A percentile compares a stretch with the other conserved stretches of the same genome.
Evolutionary conservation across 1,139 yeast species (phyloP).

Genomic region (Geotrichum fermentans): DNA sequence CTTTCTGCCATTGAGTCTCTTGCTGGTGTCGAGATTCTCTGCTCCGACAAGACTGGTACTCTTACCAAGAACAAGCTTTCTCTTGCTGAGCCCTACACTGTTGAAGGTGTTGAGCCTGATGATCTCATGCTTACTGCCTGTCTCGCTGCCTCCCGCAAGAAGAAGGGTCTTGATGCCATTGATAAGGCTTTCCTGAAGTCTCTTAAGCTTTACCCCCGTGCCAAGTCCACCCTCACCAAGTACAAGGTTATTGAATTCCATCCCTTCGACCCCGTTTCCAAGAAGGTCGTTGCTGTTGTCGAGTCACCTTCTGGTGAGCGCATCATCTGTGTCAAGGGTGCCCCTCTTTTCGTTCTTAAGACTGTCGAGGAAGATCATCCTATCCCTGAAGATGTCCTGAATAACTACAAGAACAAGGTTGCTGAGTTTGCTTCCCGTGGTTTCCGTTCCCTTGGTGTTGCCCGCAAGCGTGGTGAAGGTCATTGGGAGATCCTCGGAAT

Average conservation of each 20-base stretch:
- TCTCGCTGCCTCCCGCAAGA: conserved; percentile 97
- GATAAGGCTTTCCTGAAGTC: conserved; percentile 84
- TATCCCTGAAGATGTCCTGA: conserved; percentile 57
- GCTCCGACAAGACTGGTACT: conserved; percentile 99
- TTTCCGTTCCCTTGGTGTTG: conserved; percentile 70
- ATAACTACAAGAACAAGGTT: conserved; percentile 63
- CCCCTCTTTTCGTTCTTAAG: conserved; percentile 64
- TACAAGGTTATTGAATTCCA: conserved; percentile 64
- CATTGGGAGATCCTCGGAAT: conserved; percentile 70
- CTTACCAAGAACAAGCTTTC: conserved; percentile 96
- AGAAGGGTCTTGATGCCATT: conserved; percentile 97
- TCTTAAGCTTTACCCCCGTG: conserved; percentile 55
- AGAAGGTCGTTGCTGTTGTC: conserved; percentile 65
- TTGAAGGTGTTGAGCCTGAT: conserved; percentile 96
- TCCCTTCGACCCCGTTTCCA: conserved; percentile 68
- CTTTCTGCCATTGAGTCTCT: conserved; percentile 96
- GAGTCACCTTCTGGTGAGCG: conserved; percentile 66
- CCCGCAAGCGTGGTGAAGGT: conserved; percentile 66
- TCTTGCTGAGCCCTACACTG: conserved; percentile 97
- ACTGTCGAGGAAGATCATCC: conserved; percentile 69
- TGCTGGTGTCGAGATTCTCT: conserved; percentile 98
- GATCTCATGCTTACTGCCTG: conserved; percentile 97
- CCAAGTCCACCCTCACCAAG: conserved; percentile 54
- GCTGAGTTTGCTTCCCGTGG: conserved; percentile 72
- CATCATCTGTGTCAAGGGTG: conserved; percentile 66